These are phyloP conservation scores for Ramularia collo-cygni DNA, from an alignment of 2,329 filamentous ascomycete genomes.

Conservation along the genomic window DNA sequence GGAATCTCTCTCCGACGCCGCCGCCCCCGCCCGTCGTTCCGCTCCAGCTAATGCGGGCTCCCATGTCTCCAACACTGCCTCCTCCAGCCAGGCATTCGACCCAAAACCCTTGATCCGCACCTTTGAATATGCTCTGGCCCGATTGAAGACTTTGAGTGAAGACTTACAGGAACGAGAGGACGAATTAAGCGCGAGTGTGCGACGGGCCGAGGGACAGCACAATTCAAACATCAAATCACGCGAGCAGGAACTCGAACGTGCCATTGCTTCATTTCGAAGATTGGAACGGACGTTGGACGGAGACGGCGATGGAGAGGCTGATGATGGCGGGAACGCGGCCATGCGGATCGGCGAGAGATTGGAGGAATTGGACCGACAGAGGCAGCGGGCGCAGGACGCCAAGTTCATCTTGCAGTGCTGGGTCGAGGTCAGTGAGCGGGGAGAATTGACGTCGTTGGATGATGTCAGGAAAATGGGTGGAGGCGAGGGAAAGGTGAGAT, in stretches of 20 bases:
- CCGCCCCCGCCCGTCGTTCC: slow-evolving; percentile 73
- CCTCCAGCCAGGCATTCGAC: slow-evolving; percentile 57
- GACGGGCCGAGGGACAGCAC: slow-evolving; percentile 85
- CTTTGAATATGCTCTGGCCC: slow-evolving; percentile 71
- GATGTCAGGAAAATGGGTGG: slow-evolving; percentile 79
- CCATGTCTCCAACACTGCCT: slow-evolving; percentile 27
- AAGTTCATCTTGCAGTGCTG: slow-evolving; percentile 95
- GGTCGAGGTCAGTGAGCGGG: slow-evolving; percentile 87
- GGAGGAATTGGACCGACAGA: slow-evolving; percentile 89
- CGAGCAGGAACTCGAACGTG: slow-evolving; percentile 82
- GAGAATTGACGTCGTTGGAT: slow-evolving; percentile 78
- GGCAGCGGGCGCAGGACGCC: slow-evolving; percentile 82
- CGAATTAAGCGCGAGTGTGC: slow-evolving; percentile 80
- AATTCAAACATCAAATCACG: slow-evolving; percentile 83
- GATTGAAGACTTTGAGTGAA: slow-evolving; percentile 64
- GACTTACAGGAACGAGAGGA: slow-evolving; percentile 87
- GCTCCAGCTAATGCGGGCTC: slow-evolving; percentile 40
- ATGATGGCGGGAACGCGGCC: slow-evolving; percentile 73
- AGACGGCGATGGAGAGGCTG: slow-evolving; percentile 44
- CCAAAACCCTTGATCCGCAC: slow-evolving; percentile 94
- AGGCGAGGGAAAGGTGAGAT: slow-evolving; percentile 87
- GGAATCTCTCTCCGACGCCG: slow-evolving; percentile 80
- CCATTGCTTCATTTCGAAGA: slow-evolving; percentile 84
- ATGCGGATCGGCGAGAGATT: slow-evolving; percentile 91
- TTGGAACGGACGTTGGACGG: slow-evolving; percentile 71